Conservation (phyloP, 768 basidiomycete species). For the Tulasnella sp. region DNA sequence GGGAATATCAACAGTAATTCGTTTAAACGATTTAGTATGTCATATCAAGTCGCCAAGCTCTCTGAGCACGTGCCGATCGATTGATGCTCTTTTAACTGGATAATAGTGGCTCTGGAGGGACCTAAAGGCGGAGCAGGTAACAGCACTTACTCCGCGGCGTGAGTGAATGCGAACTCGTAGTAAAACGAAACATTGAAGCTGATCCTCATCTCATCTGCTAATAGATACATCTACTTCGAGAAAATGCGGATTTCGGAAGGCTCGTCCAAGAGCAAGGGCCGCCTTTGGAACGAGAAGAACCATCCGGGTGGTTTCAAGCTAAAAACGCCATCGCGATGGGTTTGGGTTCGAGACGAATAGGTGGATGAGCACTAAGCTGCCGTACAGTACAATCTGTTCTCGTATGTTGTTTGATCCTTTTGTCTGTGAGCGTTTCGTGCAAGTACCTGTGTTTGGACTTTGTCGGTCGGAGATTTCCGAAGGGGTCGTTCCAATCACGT, state of each 20-base stretch:
- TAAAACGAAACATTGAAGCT: background rate
- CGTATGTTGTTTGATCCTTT: no score
- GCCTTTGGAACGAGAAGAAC: conserved; percentile 26
- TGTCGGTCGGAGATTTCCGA: background rate
- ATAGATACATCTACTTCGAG: conserved; percentile 40
- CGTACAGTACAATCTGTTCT: no score
- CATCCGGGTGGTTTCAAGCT: background rate
- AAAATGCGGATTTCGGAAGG: conserved; percentile 35
- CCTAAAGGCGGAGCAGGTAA: conserved; percentile 32
- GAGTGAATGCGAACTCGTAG: conserved; percentile 15
- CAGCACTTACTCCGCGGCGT: conserved; percentile 37
- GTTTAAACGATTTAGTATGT: conserved; percentile 35
- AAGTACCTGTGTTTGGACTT: no score
- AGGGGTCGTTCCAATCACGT: background rate
- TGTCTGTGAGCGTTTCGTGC: no score
- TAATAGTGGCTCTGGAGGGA: conserved; percentile 34
- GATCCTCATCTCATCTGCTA: background rate
- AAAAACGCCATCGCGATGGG: background rate
- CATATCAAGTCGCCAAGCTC: background rate
- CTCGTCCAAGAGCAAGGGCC: conserved; percentile 36
- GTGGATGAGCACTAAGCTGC: background rate
- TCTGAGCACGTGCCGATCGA: background rate
- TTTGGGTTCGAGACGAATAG: background rate
- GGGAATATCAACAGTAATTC: conserved; percentile 37
- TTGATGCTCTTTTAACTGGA: background rate